phyloP scores from a whole-genome alignment of 768 basidiomycete genomes.

The Amylocystis lapponica region DNA sequence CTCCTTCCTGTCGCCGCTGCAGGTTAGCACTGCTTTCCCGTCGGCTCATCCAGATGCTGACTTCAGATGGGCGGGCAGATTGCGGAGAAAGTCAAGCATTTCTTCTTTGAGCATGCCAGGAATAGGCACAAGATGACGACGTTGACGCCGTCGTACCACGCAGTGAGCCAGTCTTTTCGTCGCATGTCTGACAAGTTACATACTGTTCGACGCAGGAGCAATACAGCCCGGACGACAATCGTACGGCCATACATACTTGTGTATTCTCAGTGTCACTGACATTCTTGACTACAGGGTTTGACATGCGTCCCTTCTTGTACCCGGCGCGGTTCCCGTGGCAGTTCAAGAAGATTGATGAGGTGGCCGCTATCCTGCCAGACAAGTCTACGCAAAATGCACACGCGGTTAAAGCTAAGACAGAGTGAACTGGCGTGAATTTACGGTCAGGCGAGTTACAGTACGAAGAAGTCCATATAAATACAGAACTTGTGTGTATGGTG shows the following conservation, averaged over 20 bases:
- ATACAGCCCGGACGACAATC: constrained; percentile 95
- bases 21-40: too few species aligned
- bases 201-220: constrained; percentile 56
- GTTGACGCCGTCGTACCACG: constrained; percentile 89
- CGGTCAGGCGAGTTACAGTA: background rate
- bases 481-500: constrained; percentile 5
- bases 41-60: background rate
- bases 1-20: constrained; percentile 67
- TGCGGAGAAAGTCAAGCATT: constrained; percentile 94
- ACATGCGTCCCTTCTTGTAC: constrained; percentile 94
- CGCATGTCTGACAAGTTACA: constrained; percentile 1
- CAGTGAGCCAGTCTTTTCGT: constrained; percentile 45
- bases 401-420: background rate
- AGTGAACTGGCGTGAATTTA: background rate
- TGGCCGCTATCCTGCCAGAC: constrained; percentile 73
- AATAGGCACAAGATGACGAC: constrained; percentile 99
- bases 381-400: constrained; percentile 35
- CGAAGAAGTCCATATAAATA: constrained; percentile 3
- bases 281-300: constrained; percentile 61
- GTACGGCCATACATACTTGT: constrained; percentile 40
- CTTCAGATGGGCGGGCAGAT: constrained; percentile 45
- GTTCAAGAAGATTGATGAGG: constrained; percentile 90
- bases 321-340: constrained; percentile 95
- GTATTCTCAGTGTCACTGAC: background rate
- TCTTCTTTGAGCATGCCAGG: constrained; percentile 95